Evolutionary conservation across 805 yeast genomes (phyloP).

Genomic region (Zygosaccharomyces kombuchaensis): DNA sequence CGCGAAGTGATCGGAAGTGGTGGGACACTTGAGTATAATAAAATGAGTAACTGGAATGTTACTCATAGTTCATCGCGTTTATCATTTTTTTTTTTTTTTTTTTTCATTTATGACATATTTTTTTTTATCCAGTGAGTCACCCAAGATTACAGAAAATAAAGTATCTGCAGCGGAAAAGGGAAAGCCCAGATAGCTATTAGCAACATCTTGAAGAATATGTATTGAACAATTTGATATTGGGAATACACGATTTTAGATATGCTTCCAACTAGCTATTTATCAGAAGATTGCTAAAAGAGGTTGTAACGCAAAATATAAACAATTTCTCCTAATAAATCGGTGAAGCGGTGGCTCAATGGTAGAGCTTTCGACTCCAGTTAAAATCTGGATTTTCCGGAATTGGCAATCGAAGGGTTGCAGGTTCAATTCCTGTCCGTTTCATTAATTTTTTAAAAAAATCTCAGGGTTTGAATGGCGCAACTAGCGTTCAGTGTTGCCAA

Average conservation of each 20-base stretch:
- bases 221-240: no score
- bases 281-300: neutral
- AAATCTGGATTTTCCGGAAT: constrained; percentile 23
- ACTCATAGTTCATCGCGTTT: constrained; percentile 2
- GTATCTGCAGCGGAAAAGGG: neutral
- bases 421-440: constrained; percentile 68
- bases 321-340: neutral
- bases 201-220: neutral
- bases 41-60: constrained; percentile 1
- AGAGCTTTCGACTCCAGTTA: constrained; percentile 55
- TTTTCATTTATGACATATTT: neutral
- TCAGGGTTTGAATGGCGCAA: no score
- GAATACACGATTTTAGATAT: no score
- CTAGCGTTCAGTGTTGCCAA: neutral
- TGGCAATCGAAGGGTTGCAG: constrained; percentile 59
- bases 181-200: neutral
- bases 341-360: constrained; percentile 59
- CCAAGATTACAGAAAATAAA: neutral
- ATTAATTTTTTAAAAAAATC: constrained; percentile 29
- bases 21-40: neutral
- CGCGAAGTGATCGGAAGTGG: neutral
- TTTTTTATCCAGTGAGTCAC: neutral
- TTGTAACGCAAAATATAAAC: neutral
- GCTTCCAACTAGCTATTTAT: no score
- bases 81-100: constrained; percentile 2